A percentile compares a stretch with the other conserved stretches of the same genome.
phyloP scores from a whole-genome alignment of 2,329 filamentous ascomycete genomes.

The Arthrobotrys musiformis region DNA sequence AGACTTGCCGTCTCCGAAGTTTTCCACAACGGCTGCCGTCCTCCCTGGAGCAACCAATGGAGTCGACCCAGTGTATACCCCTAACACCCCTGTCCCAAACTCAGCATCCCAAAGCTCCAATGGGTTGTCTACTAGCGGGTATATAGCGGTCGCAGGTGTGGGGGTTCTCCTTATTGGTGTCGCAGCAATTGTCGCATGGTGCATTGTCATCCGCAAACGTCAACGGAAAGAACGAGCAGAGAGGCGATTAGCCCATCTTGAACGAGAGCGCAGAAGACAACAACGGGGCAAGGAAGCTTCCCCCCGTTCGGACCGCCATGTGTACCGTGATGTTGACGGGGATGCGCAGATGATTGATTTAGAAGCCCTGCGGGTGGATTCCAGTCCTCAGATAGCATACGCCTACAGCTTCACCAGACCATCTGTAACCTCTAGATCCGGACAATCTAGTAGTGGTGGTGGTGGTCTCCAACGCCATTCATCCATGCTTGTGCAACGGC shows the following conservation, averaged over 20 bases:
- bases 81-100: slow-evolving; percentile 20
- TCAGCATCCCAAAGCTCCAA: neutral
- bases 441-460: neutral
- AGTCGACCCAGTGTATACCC: slow-evolving; percentile 22
- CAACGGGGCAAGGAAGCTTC: slow-evolving; percentile 39
- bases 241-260: slow-evolving; percentile 15
- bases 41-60: slow-evolving; percentile 10
- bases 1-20: slow-evolving; percentile 48
- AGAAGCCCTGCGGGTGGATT: slow-evolving; percentile 21
- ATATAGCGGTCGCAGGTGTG: slow-evolving; percentile 49
- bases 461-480: slow-evolving; percentile 29
- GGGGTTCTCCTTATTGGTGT: slow-evolving; percentile 33
- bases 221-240: slow-evolving; percentile 24
- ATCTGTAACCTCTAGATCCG: slow-evolving; percentile 28
- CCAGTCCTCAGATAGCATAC: slow-evolving; percentile 20
- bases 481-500: slow-evolving; percentile 37
- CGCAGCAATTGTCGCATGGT: slow-evolving; percentile 35
- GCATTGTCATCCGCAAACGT: slow-evolving; percentile 20
- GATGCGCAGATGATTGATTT: slow-evolving; percentile 50
- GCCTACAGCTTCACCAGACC: slow-evolving; percentile 38
- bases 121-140: slow-evolving; percentile 48
- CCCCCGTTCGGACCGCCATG: slow-evolving; percentile 28
- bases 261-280: slow-evolving; percentile 37
- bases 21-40: slow-evolving; percentile 22
- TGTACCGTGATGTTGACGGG: slow-evolving; percentile 40